Evolutionary conservation across 768 basidiomycete species (phyloP).

Genomic region (Lactifluus hygrophoroides): DNA sequence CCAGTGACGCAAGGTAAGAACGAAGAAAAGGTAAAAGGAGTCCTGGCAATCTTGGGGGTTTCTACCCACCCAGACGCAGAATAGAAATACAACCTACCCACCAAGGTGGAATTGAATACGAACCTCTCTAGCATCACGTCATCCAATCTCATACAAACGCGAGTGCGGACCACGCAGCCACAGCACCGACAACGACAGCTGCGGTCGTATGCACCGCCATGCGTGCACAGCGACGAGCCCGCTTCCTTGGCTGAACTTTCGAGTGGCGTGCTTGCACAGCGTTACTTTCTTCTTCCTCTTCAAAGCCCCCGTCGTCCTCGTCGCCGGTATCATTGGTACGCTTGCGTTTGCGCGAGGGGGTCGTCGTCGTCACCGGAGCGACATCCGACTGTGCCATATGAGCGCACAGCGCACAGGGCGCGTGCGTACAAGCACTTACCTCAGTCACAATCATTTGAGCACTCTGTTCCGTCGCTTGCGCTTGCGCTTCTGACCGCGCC

Average conservation of each 20-base stretch:
- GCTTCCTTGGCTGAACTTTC: constrained; percentile 22
- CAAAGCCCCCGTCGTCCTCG: neutral
- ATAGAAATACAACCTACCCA: neutral
- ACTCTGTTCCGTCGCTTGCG: constrained; percentile 23
- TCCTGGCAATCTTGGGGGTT: neutral
- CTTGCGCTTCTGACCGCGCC: constrained; percentile 28
- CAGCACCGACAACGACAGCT: constrained; percentile 57
- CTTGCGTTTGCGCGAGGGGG: constrained; percentile 15
- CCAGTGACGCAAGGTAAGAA: neutral
- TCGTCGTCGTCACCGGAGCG: neutral
- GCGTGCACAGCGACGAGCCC: constrained; percentile 34
- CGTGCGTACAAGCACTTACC: constrained; percentile 14
- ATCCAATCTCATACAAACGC: constrained; percentile 29
- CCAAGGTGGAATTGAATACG: neutral
- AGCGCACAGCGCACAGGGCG: constrained; percentile 17
- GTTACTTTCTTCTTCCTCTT: neutral
- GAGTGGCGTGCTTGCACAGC: constrained; percentile 5
- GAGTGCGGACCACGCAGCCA: constrained; percentile 64
- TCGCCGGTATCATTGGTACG: constrained; percentile 32
- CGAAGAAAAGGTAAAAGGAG: neutral
- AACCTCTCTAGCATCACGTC: neutral
- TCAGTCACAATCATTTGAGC: neutral
- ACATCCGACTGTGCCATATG: constrained; percentile 26
- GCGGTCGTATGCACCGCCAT: constrained; percentile 51
- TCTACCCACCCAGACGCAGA: neutral